These are phyloP conservation scores for Guillardia theta DNA, from an alignment of 78 protist species.

Conservation along the genomic window DNA sequence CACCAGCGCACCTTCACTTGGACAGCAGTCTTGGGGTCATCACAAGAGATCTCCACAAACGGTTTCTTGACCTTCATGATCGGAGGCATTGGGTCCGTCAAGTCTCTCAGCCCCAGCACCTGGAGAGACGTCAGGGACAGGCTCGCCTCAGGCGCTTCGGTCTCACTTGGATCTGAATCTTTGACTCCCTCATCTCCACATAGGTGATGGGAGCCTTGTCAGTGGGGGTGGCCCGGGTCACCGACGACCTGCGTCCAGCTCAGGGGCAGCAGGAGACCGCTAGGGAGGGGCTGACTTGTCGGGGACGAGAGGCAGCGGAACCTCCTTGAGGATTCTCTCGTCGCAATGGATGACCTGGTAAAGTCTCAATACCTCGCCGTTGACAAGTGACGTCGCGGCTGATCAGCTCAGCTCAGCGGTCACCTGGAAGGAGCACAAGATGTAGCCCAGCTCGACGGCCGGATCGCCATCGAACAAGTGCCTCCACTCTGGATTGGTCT, in stretches of 20 bases:
- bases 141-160: too few species aligned
- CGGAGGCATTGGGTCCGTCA: neutral
- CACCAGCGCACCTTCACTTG: neutral
- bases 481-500: neutral
- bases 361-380: too few species aligned
- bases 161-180: neutral
- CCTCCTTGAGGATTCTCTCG: neutral
- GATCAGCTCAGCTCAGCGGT: too few species aligned
- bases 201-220: slow-evolving; percentile 2
- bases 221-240: neutral
- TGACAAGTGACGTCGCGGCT: too few species aligned
- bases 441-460: neutral
- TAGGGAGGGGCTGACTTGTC: neutral
- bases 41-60: neutral
- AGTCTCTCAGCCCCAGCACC: neutral
- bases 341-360: neutral
- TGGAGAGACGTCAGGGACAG: too few species aligned
- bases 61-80: too few species aligned
- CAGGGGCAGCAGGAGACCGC: neutral
- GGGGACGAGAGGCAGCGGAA: neutral
- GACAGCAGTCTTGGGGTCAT: slow-evolving; percentile 4
- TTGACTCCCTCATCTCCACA: neutral
- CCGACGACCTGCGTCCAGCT: neutral
- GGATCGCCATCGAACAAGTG: neutral
- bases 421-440: neutral